Conservation (phyloP, 495 filamentous ascomycete genomes). For the Trichoderma orchidacearum region DNA sequence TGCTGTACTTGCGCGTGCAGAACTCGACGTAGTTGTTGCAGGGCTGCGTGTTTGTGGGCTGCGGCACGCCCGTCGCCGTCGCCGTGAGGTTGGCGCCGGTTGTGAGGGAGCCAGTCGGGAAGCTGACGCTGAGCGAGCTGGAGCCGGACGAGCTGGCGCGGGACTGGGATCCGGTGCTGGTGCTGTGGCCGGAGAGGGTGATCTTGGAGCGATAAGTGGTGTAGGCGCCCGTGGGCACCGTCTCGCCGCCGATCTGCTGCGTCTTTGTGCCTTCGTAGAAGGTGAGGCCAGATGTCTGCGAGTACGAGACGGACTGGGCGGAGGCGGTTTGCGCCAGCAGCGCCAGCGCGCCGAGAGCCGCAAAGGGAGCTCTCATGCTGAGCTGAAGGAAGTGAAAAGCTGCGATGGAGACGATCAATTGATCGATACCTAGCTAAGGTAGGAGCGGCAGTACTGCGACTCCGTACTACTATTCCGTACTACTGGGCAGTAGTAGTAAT, state of each 20-base stretch:
- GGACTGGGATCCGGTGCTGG: not conserved
- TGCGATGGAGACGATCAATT: not conserved
- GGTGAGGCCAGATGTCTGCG: conserved; percentile 17
- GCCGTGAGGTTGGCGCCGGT: conserved; percentile 15
- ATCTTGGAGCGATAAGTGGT: conserved; percentile 19
- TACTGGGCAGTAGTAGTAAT: too few relatives aligned
- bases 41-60: conserved; percentile 51
- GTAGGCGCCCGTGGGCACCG: conserved; percentile 22
- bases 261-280: conserved; percentile 23
- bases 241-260: conserved; percentile 5
- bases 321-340: not conserved
- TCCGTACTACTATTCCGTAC: too few relatives aligned
- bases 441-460: too few relatives aligned
- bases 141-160: conserved; percentile 5
- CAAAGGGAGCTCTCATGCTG: not conserved
- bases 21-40: conserved; percentile 86
- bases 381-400: not conserved
- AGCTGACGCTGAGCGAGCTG: conserved; percentile 12
- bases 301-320: not conserved
- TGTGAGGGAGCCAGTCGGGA: conserved; percentile 24
- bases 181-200: conserved; percentile 14
- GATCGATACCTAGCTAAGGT: too few relatives aligned
- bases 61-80: conserved; percentile 25
- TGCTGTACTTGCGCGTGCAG: conserved; percentile 69
- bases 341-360: not conserved